phyloP scores from a whole-genome alignment of 2,329 filamentous ascomycete genomes.

The Colletotrichum lentis region DNA sequence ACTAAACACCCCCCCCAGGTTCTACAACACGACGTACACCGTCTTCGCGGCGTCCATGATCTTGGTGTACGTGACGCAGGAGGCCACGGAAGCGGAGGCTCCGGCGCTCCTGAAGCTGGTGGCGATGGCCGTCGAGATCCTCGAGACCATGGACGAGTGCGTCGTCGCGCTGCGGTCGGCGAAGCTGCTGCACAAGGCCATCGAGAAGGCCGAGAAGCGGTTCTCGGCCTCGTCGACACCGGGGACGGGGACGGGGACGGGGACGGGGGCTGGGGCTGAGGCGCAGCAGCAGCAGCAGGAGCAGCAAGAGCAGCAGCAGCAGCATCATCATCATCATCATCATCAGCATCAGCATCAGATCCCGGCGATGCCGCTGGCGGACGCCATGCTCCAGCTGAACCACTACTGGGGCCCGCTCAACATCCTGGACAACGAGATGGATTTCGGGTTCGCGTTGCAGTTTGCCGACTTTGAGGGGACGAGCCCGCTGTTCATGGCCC shows the following conservation, averaged over 20 bases:
- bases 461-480: constrained; percentile 39
- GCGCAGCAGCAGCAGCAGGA: too few relatives aligned
- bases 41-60: constrained; percentile 45
- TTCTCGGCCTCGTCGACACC: constrained; percentile 20
- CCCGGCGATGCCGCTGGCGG: constrained; percentile 29
- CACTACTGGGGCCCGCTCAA: constrained; percentile 44
- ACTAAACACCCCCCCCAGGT: constrained; percentile 36
- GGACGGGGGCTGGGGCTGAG: too few relatives aligned
- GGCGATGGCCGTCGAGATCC: constrained; percentile 41
- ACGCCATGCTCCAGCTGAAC: constrained; percentile 38
- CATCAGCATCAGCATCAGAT: not conserved
- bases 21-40: constrained; percentile 46
- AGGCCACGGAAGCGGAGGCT: constrained; percentile 38
- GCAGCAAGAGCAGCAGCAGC: too few relatives aligned
- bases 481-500: constrained; percentile 24
- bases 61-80: constrained; percentile 42
- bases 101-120: constrained; percentile 39
- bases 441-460: constrained; percentile 40
- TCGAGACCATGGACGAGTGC: constrained; percentile 43
- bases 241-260: too few relatives aligned
- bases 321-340: too few relatives aligned
- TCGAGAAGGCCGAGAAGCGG: constrained; percentile 39
- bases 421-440: constrained; percentile 42
- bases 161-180: constrained; percentile 43
- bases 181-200: constrained; percentile 41